These are phyloP conservation scores for Pleurostoma richardsiae DNA, from an alignment of 2,329 filamentous ascomycete genomes.

Conservation along the genomic window DNA sequence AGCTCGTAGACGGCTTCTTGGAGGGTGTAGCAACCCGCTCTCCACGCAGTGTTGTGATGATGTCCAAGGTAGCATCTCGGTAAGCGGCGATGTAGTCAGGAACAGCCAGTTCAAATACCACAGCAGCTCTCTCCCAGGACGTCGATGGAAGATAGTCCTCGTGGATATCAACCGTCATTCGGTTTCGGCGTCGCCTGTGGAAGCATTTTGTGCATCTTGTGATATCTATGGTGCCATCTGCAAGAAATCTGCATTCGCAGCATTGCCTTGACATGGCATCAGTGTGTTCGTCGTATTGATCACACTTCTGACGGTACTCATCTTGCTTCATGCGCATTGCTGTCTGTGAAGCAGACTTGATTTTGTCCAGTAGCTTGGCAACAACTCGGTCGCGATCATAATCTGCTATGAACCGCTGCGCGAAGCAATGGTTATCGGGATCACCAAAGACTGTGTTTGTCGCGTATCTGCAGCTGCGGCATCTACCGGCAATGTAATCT, in stretches of 20 bases:
- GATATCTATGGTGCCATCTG: conserved; percentile 6
- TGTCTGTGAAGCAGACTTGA: conserved; percentile 14
- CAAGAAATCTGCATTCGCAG: conserved; percentile 21
- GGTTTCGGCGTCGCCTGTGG: conserved; percentile 16
- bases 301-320: conserved; percentile 21
- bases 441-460: conserved; percentile 39
- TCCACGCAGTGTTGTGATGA: conserved; percentile 19
- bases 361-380: conserved; percentile 11
- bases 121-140: conserved; percentile 16
- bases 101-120: conserved; percentile 34
- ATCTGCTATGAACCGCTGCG: conserved; percentile 34
- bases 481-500: conserved; percentile 34
- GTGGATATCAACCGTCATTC: conserved; percentile 28
- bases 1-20: too few relatives aligned
- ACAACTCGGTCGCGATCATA: conserved; percentile 14
- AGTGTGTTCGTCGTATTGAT: conserved; percentile 21
- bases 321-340: conserved; percentile 15
- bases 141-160: conserved; percentile 31
- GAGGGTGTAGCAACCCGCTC: too few relatives aligned
- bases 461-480: conserved; percentile 9
- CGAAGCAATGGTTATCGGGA: conserved; percentile 33
- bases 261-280: conserved; percentile 19
- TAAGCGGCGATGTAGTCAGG: conserved; percentile 28
- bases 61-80: conserved; percentile 33
- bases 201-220: conserved; percentile 19